Conservation (phyloP, 2,329 filamentous ascomycete genomes). For the Botryotinia convoluta region DNA sequence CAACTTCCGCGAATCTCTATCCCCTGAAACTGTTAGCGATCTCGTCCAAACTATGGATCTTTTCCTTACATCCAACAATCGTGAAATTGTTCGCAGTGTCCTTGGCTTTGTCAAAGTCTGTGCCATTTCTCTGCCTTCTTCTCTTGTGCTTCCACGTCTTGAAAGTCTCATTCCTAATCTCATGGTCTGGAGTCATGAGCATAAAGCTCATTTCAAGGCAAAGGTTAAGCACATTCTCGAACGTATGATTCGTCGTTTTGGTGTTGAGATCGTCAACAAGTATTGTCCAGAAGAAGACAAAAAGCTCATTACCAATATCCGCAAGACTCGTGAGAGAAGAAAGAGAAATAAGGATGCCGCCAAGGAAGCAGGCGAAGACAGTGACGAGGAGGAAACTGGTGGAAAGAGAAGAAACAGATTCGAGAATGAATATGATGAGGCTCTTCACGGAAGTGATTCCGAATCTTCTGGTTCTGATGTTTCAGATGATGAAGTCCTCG, state of each 20-base stretch:
- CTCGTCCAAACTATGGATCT: constrained; percentile 93
- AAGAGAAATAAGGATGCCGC: constrained; percentile 82
- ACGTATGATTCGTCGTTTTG: constrained; percentile 88
- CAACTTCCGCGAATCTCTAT: constrained; percentile 75
- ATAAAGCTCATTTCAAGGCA: constrained; percentile 93
- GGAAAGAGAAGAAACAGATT: constrained; percentile 61
- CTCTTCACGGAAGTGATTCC: constrained; percentile 65
- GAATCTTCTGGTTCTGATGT: constrained; percentile 61
- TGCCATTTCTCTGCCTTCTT: constrained; percentile 77
- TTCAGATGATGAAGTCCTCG: constrained; percentile 57
- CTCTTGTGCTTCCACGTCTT: constrained; percentile 76
- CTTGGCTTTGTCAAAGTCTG: constrained; percentile 97
- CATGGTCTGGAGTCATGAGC: constrained; percentile 95
- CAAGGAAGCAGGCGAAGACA: constrained; percentile 55
- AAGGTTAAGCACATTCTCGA: constrained; percentile 99
- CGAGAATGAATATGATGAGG: constrained; percentile 92
- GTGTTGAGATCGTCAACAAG: constrained; percentile 74
- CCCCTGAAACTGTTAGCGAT: constrained; percentile 69
- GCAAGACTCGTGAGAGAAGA: constrained; percentile 86
- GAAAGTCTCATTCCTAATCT: constrained; percentile 79
- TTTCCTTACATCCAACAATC: constrained; percentile 93
- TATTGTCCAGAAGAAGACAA: constrained; percentile 81
- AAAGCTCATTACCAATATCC: constrained; percentile 90
- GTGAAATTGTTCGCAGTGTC: constrained; percentile 92
- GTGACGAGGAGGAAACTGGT: constrained; percentile 54